Evolutionary conservation across 75 land plant genomes (phyloP).

Genomic region (Pinus taeda): DNA sequence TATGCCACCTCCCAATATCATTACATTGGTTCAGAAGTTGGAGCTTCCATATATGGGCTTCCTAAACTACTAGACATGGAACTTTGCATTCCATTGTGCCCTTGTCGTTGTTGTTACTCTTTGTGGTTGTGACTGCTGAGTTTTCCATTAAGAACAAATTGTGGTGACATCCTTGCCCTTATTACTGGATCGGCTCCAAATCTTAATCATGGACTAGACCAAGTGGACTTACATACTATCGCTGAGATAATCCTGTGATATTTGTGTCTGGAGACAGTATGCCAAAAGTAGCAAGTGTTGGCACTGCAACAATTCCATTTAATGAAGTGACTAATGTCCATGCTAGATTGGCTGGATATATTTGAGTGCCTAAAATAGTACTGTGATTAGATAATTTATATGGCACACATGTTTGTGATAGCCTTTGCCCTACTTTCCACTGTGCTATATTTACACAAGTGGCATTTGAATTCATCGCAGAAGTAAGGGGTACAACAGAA

Average conservation of each 20-base stretch:
- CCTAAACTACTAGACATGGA: constrained; percentile 18
- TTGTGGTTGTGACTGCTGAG: constrained; percentile 18
- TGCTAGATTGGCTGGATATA: constrained; percentile 16
- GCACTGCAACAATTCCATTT: constrained; percentile 12
- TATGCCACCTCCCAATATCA: constrained; percentile 3
- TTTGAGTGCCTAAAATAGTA: constrained; percentile 11
- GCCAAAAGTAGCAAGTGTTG: constrained; percentile 27
- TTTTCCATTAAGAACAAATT: constrained; percentile 35
- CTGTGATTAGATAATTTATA: background rate
- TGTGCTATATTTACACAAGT: constrained; percentile 13
- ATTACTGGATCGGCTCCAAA: constrained; percentile 1
- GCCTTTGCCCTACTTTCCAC: constrained; percentile 20
- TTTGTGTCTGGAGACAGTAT: constrained; percentile 11
- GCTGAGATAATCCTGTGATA: constrained; percentile 24
- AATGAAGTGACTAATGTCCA: constrained; percentile 14
- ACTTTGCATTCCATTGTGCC: constrained; percentile 10
- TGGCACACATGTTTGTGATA: background rate
- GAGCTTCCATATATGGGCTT: constrained; percentile 23
- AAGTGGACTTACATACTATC: constrained; percentile 25
- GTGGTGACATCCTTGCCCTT: background rate
- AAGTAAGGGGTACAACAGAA: constrained; percentile 7
- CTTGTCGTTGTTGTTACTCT: constrained; percentile 19
- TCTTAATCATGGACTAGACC: constrained; percentile 25
- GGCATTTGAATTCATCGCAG: constrained; percentile 12
- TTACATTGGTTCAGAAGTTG: constrained; percentile 43